Evolutionary conservation across 768 basidiomycete genomes (phyloP).

Genomic region (Amanita polypyramis): DNA sequence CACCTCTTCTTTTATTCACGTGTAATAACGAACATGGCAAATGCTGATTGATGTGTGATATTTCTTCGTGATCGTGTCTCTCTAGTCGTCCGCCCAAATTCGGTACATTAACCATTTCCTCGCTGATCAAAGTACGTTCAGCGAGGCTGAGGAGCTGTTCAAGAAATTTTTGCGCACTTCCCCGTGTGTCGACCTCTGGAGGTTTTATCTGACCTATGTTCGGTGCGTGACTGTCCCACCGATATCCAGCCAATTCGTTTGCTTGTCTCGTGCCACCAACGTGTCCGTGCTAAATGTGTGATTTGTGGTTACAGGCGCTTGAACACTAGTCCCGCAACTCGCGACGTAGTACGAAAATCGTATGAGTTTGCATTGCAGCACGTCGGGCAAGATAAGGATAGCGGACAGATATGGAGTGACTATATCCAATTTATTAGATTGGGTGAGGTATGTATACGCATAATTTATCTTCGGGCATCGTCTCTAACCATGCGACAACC

Average conservation of each 20-base stretch:
- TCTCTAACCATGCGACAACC: not conserved
- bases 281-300: not conserved
- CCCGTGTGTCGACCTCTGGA: slow-evolving; percentile 86
- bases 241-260: slow-evolving; percentile 11
- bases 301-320: slow-evolving; percentile 37
- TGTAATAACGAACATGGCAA: not conserved
- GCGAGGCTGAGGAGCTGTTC: slow-evolving; percentile 82
- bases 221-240: slow-evolving; percentile 39
- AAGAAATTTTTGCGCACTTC: slow-evolving; percentile 77
- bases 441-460: slow-evolving; percentile 38
- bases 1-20: slow-evolving; percentile 1
- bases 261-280: slow-evolving; percentile 9
- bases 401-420: slow-evolving; percentile 88
- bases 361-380: slow-evolving; percentile 90
- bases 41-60: slow-evolving; percentile 8
- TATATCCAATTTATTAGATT: slow-evolving; percentile 84
- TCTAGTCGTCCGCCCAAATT: slow-evolving; percentile 73
- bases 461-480: slow-evolving; percentile 11
- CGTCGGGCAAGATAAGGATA: slow-evolving; percentile 87
- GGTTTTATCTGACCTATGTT: slow-evolving; percentile 89
- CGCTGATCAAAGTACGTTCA: slow-evolving; percentile 50
- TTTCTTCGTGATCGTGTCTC: slow-evolving; percentile 2
- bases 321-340: slow-evolving; percentile 52
- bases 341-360: slow-evolving; percentile 74
- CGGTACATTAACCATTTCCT: slow-evolving; percentile 74